A percentile compares a stretch with the other conserved stretches of the same genome.
phyloP scores from a whole-genome alignment of 768 basidiomycete species.

The Piloderma croceum region DNA sequence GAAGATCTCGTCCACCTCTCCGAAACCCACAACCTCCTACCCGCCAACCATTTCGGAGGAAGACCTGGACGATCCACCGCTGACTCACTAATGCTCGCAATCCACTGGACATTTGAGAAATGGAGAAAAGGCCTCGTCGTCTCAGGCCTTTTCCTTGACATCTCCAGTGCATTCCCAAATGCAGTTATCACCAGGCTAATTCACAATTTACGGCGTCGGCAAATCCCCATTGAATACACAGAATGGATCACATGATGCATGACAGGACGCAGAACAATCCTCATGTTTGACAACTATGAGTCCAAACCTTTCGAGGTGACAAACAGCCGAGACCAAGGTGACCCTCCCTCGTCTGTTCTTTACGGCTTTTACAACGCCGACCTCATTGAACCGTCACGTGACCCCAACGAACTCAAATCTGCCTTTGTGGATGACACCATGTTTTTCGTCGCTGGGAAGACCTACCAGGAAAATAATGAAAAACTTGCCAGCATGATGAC shows the following conservation, averaged over 20 bases:
- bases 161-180: constrained; percentile 25
- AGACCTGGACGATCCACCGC: constrained; percentile 16
- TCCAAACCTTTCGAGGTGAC: too few relatives aligned
- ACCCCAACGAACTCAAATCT: constrained; percentile 1
- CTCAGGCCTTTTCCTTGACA: constrained; percentile 26
- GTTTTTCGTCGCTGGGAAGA: too few relatives aligned
- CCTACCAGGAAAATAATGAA: constrained; percentile 15
- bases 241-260: constrained; percentile 13
- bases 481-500: constrained; percentile 24
- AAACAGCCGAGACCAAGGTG: too few relatives aligned
- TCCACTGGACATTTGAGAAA: too few relatives aligned
- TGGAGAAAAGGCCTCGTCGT: too few relatives aligned
- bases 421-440: constrained; percentile 19
- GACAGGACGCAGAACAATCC: constrained; percentile 10
- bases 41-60: constrained; percentile 20
- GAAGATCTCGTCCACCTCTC: constrained; percentile 18
- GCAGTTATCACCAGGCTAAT: constrained; percentile 11
- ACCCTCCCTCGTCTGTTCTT: too few relatives aligned
- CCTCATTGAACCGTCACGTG: constrained; percentile 13
- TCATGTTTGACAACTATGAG: constrained; percentile 23
- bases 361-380: too few relatives aligned
- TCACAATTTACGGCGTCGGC: constrained; percentile 17
- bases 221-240: constrained; percentile 18
- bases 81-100: too few relatives aligned
- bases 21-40: constrained; percentile 16